These are phyloP conservation scores for barley (Hordeum vulgare) DNA, from an alignment of 176 grass and related monocot species.

Conservation along the genomic window MorexV3_pseudomolecules_assembly NC_058522.1:454534429-454534928, in stretches of 20 bases:
- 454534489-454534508: slow-evolving; percentile 57
- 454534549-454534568: neutral
- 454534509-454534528: slow-evolving; percentile 72
- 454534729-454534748: neutral
- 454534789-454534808: neutral
- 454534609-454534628: neutral
- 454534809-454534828: too few relatives aligned
- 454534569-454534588: neutral
- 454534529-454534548: slow-evolving; percentile 51
- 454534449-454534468: too few relatives aligned
- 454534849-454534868: too few relatives aligned
- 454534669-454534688: neutral
- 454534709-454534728: neutral
- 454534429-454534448: too few relatives aligned
- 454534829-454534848: neutral
- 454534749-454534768: neutral
- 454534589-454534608: neutral
- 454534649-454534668: neutral
- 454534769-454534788: neutral
- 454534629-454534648: slow-evolving; percentile 8
- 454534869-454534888: too few relatives aligned
- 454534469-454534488: too few relatives aligned
- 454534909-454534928: too few relatives aligned
- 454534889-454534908: too few relatives aligned
- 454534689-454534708: neutral